Evolutionary conservation across 1,284 basidiomycete species (phyloP).

Genomic region (Ceratobasidium sp.): DNA sequence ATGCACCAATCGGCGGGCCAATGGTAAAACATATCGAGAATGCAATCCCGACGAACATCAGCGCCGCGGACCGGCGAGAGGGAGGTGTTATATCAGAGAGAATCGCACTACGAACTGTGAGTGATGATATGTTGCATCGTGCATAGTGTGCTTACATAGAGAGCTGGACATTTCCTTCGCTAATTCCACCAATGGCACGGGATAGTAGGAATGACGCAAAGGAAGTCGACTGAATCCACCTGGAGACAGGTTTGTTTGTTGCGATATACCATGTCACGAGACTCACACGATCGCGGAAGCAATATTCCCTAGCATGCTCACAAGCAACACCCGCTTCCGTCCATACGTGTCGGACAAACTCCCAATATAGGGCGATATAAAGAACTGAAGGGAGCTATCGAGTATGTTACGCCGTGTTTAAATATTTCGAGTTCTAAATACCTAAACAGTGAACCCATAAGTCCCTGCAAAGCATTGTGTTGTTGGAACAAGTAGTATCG

Average conservation of each 20-base stretch:
- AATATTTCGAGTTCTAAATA: conserved; percentile 52
- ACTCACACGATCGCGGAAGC: conserved; percentile 79
- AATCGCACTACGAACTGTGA: conserved; percentile 66
- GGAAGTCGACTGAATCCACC: conserved; percentile 86
- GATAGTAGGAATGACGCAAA: conserved; percentile 90
- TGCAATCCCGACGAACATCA: conserved; percentile 92
- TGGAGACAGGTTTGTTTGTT: conserved; percentile 45
- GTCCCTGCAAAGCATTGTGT: conserved; percentile 58
- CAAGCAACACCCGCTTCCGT: conserved; percentile 76
- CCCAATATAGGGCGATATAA: conserved; percentile 86
- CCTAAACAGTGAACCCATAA: conserved; percentile 92
- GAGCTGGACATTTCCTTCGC: conserved; percentile 69
- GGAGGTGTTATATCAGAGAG: conserved; percentile 85
- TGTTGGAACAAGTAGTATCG: conserved; percentile 34
- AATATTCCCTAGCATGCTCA: conserved; percentile 91
- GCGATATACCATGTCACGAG: not conserved
- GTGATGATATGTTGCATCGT: not conserved
- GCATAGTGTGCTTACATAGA: conserved; percentile 48
- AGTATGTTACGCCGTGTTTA: not conserved
- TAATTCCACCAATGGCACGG: conserved; percentile 84
- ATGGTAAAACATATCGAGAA: conserved; percentile 92
- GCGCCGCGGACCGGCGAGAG: conserved; percentile 75
- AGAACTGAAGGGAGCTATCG: conserved; percentile 78
- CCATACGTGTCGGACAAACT: conserved; percentile 84
- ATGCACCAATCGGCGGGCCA: conserved; percentile 82